Percentiles rank a stretch among this genome's conserved stretches.
Conservation (phyloP, 2,329 filamentous ascomycete genomes). For the Arthrobotrys conoides region DNA sequence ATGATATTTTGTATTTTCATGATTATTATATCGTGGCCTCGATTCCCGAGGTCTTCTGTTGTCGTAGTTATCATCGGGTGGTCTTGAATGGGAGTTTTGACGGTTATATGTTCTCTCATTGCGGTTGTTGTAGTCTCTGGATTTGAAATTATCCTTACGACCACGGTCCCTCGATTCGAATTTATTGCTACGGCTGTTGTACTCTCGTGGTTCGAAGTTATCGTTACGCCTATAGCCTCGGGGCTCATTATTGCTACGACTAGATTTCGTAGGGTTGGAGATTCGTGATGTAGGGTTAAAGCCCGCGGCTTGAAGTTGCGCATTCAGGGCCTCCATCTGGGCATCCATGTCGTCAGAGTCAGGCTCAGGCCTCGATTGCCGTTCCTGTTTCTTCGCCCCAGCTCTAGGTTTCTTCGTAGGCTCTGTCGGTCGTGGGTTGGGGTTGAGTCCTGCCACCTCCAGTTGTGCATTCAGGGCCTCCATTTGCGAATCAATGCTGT, state of each 20-base stretch:
- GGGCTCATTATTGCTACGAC: neutral
- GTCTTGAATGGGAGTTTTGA: neutral
- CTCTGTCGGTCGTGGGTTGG: neutral
- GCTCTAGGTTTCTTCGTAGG: neutral
- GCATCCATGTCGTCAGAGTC: neutral
- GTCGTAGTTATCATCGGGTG: neutral
- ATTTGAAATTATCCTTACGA: too few relatives aligned
- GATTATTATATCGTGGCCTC: neutral
- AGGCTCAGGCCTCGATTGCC: neutral
- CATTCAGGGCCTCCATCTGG: conserved; percentile 10
- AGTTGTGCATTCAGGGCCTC: conserved; percentile 6
- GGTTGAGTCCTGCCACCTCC: neutral
- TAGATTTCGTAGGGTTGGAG: neutral
- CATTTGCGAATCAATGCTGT: conserved; percentile 1
- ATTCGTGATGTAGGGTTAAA: neutral
- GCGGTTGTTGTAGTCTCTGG: neutral
- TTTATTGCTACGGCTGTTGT: too few relatives aligned
- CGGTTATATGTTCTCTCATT: neutral
- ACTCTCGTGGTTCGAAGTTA: too few relatives aligned
- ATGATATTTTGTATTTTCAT: neutral
- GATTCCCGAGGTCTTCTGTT: neutral
- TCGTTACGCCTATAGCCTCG: neutral
- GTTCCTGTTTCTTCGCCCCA: neutral
- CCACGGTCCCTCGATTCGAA: neutral
- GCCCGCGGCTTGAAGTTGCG: conserved; percentile 1